Evolutionary conservation across 352 stramenopile genomes (phyloP), one percentile per base, ranked within the genome.

Genomic region (Pythium apleroticum): DNA sequence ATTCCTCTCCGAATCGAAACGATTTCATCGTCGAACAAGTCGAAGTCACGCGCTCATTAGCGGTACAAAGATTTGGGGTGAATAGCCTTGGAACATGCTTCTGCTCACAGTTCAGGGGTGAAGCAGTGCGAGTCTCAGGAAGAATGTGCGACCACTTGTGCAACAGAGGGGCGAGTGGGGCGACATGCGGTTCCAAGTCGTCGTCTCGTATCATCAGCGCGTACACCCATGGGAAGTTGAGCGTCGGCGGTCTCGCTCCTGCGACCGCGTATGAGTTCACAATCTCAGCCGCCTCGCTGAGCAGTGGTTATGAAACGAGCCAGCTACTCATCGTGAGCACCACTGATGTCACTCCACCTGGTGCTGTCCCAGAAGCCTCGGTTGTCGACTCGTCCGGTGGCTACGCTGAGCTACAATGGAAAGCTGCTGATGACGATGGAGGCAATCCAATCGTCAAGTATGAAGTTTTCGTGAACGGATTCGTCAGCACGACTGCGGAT

Each of bases 371-470:
- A 9, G 57, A 65, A 11, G 48, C 84, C 17, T 60, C n/a, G 17
- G 41, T 84, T 0, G 53, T 80, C 9, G 76, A 81, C 22, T 53
- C 24, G 12, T 65, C 45, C 17, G 68, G 46, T 10, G 50, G 68
- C 8, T 69, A 68, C 19, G 4, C 86, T 14, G 78, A 87, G 52
- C 49, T 88, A 22, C 76, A 86, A 20, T 88, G 81, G 81, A 69
- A 56, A 20, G 50, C 63, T 6, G 62, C 73, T 5, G 43, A 75
- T 19, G 81, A 90, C 37, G 55, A 78, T 20, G 81, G 81, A 52
- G 81, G 81, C 3, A 63, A 61, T 0, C 19, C 56, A 15, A 71
- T 87, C 15, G 12, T 60, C n/a, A 58, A 52, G 14, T 88, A 88
- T 31, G 22, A 81, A 15, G 22, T 87, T 0, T 86, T 79, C 48